Evolutionary conservation across 2,329 filamentous ascomycete species (phyloP).

Genomic region (Stemphylium vesicarium): DNA sequence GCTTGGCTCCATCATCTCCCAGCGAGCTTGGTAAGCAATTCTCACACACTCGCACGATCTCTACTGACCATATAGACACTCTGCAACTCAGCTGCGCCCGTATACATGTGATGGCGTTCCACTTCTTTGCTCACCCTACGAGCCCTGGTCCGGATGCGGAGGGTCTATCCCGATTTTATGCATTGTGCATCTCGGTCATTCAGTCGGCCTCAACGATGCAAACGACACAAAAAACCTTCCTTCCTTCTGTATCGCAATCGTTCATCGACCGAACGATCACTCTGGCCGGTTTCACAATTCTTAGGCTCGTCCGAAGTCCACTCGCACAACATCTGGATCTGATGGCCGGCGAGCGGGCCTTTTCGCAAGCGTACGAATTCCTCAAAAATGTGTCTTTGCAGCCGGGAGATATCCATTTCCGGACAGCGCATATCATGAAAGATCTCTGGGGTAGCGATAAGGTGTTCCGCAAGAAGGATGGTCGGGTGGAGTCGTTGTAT

Average conservation of each 20-base stretch:
- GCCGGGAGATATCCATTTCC: conserved; percentile 38
- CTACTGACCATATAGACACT: conserved; percentile 33
- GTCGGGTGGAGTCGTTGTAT: conserved; percentile 40
- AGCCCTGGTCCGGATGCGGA: conserved; percentile 37
- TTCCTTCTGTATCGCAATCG: conserved; percentile 38
- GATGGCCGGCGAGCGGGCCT: conserved; percentile 43
- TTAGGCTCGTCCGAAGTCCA: conserved; percentile 40
- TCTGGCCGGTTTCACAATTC: conserved; percentile 42
- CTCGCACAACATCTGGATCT: conserved; percentile 43
- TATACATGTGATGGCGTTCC: conserved; percentile 45
- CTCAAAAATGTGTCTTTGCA: conserved; percentile 44
- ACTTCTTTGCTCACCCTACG: conserved; percentile 44
- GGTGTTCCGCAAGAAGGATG: conserved; percentile 42
- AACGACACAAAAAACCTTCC: conserved; percentile 30
- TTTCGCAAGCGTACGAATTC: conserved; percentile 40
- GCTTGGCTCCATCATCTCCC: conserved; percentile 36
- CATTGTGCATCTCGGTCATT: conserved; percentile 41
- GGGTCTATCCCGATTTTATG: conserved; percentile 38
- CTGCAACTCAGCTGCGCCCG: conserved; percentile 45
- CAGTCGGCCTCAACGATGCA: conserved; percentile 31
- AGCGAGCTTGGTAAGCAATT: conserved; percentile 39
- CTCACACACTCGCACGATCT: not conserved
- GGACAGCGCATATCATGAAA: conserved; percentile 41
- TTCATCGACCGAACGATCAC: conserved; percentile 45
- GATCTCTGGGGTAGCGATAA: conserved; percentile 45